A percentile compares a stretch with the other conserved stretches of the same genome.
phyloP scores from a whole-genome alignment of 352 stramenopile species.

The Globisporangium middletonii region DNA sequence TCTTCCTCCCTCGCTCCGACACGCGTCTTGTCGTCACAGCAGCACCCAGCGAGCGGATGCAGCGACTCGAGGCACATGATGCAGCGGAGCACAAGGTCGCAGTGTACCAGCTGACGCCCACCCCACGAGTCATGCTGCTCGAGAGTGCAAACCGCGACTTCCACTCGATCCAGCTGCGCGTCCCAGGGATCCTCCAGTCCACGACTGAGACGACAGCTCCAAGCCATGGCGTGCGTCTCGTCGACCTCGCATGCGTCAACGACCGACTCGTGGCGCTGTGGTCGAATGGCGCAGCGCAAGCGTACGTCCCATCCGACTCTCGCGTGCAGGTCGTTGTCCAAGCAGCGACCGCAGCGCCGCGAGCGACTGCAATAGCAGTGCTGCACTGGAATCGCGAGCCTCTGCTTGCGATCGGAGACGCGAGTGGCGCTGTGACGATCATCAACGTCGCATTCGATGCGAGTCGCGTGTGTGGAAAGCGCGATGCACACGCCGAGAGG shows the following conservation, averaged over 20 bases:
- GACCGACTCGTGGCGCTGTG: constrained; percentile 21
- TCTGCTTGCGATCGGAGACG: constrained; percentile 9
- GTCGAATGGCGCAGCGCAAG: constrained; percentile 25
- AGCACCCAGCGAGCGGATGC: constrained; percentile 20
- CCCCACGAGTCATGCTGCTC: constrained; percentile 23
- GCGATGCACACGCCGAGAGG: constrained; percentile 9
- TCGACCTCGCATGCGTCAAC: constrained; percentile 3
- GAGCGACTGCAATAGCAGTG: constrained; percentile 4
- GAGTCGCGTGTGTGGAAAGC: constrained; percentile 1
- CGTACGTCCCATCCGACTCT: constrained; percentile 23
- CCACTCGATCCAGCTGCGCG: constrained; percentile 12
- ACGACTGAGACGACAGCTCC: background rate
- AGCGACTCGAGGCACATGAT: constrained; percentile 5
- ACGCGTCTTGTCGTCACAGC: constrained; percentile 17
- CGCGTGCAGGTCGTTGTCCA: constrained; percentile 20
- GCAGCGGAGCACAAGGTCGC: constrained; percentile 12
- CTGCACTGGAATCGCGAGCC: constrained; percentile 1
- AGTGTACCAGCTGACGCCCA: constrained; percentile 23
- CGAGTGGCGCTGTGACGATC: constrained; percentile 5
- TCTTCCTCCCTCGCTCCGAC: constrained; percentile 20
- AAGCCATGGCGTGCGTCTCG: constrained; percentile 1
- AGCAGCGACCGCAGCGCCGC: background rate
- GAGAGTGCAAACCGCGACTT: constrained; percentile 14
- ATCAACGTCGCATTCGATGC: constrained; percentile 4
- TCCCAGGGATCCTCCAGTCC: constrained; percentile 1